Conservation (phyloP, 805 yeast species). For the Yarrowia hollandica region DNA sequence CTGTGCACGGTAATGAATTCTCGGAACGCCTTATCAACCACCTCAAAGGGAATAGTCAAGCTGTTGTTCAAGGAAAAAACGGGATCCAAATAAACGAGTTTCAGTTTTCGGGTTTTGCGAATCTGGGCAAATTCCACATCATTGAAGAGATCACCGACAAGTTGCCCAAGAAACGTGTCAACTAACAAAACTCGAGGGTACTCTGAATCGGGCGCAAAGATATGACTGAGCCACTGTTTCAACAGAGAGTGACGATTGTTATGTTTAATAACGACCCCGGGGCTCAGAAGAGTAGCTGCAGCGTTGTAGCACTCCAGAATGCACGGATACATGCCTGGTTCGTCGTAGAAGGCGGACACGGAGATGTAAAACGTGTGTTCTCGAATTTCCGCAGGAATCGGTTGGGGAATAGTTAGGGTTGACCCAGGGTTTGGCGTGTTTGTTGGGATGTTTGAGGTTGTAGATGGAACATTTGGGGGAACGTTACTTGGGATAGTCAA, state of each 20-base stretch:
- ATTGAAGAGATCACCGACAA: neutral
- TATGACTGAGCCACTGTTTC: neutral
- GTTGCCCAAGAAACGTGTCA: neutral
- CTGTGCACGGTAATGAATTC: neutral
- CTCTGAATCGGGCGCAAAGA: neutral
- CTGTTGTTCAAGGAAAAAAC: neutral
- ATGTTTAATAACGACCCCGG: neutral
- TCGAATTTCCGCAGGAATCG: too few relatives aligned
- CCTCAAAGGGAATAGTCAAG: neutral
- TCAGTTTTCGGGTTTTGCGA: neutral
- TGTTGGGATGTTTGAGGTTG: too few relatives aligned
- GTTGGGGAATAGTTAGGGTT: too few relatives aligned
- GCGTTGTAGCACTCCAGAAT: neutral
- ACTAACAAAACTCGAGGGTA: neutral
- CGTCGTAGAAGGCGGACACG: neutral
- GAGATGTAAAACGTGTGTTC: neutral
- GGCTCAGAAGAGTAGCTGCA: neutral
- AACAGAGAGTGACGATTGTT: neutral
- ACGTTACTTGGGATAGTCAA: too few relatives aligned
- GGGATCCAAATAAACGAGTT: neutral
- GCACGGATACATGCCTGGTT: neutral
- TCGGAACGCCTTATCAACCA: neutral
- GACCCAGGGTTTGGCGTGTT: too few relatives aligned
- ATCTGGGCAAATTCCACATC: neutral
- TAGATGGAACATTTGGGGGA: too few relatives aligned